These are phyloP conservation scores for Garcia nutans DNA, from an alignment of 345 rosid genomes.

Conservation along the genomic window DNA sequence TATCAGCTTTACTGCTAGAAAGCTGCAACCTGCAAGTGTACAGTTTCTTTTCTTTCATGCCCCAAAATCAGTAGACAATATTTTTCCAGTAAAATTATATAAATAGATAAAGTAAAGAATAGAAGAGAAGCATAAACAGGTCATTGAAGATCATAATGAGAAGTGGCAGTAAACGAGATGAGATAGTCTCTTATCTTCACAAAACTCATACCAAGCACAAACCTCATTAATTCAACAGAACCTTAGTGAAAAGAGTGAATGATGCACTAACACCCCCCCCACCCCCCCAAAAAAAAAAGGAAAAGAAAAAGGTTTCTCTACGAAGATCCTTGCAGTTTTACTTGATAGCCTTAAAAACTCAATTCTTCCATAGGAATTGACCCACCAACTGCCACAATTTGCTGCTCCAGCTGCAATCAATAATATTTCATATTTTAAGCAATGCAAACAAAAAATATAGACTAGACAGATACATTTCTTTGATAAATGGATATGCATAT, in stretches of 20 bases:
- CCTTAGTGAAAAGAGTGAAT: constrained; percentile 12
- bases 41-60: background rate
- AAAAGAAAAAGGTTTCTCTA: constrained; percentile 22
- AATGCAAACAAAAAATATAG: background rate
- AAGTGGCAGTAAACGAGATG: constrained; percentile 15
- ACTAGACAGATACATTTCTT: background rate
- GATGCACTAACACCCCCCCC: background rate
- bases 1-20: too few relatives aligned
- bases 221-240: constrained; percentile 23
- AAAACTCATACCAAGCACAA: constrained; percentile 26
- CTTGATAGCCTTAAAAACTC: constrained; percentile 36
- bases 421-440: background rate
- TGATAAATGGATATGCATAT: background rate
- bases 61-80: background rate
- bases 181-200: background rate
- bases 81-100: background rate
- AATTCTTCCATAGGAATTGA: constrained; percentile 54
- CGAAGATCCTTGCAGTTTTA: constrained; percentile 9
- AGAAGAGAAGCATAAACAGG: background rate
- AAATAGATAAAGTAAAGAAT: background rate
- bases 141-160: constrained; percentile 11
- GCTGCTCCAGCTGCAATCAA: constrained; percentile 77
- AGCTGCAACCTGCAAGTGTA: too few relatives aligned
- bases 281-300: background rate
- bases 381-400: constrained; percentile 87